phyloP scores from a whole-genome alignment of 345 rosid genomes.

The Populus euphratica region DNA sequence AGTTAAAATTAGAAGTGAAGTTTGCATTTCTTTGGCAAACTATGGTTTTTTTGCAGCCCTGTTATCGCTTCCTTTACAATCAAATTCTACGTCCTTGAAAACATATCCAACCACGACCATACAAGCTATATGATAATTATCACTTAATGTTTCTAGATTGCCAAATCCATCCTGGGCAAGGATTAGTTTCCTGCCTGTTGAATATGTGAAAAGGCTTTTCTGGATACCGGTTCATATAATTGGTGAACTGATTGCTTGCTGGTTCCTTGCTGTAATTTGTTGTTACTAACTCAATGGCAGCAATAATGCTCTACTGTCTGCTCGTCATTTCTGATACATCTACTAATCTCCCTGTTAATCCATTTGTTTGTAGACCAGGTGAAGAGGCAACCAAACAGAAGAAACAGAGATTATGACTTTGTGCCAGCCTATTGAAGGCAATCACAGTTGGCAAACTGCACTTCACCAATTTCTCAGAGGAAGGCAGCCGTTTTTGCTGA shows the following conservation, averaged over 20 bases:
- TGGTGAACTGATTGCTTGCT: background rate
- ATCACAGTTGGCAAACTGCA: background rate
- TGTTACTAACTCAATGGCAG: background rate
- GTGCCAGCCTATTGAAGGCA: background rate
- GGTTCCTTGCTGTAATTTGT: background rate
- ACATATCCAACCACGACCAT: background rate
- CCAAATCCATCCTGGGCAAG: background rate
- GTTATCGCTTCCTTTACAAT: background rate
- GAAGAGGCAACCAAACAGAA: background rate
- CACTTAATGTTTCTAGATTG: background rate
- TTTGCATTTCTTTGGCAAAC: background rate
- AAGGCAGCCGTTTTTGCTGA: background rate
- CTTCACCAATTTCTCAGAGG: background rate
- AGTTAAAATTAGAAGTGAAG: background rate
- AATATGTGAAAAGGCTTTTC: background rate
- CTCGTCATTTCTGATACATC: background rate
- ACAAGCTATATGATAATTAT: background rate
- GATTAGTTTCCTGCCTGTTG: background rate
- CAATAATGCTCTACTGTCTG: background rate
- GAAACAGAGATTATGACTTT: background rate
- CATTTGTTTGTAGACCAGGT: background rate
- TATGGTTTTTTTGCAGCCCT: background rate
- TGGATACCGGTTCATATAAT: background rate
- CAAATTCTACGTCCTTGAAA: too few relatives aligned
- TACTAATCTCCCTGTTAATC: background rate